These are phyloP conservation scores for Pilaira anomala DNA, from an alignment of 192 early-diverging fungal genomes.

Conservation along the genomic window DNA sequence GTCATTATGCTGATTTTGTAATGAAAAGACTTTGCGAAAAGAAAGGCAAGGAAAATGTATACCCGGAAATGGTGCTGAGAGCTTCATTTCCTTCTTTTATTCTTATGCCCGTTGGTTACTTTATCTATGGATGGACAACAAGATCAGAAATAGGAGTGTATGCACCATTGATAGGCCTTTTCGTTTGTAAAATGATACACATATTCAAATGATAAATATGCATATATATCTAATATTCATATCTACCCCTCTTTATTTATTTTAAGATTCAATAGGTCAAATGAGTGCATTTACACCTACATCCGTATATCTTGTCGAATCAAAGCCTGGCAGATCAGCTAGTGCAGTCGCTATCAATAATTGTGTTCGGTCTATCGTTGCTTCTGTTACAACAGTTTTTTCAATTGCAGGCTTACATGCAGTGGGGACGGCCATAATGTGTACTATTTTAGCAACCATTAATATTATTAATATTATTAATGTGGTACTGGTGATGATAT, in stretches of 20 bases:
- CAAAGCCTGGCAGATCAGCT: conserved; percentile 8
- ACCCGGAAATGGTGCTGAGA: not conserved
- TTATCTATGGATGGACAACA: conserved; percentile 18
- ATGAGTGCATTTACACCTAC: conserved; percentile 18
- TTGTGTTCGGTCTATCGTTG: conserved; percentile 6
- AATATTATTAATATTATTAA: conserved; percentile 8
- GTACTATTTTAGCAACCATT: conserved; percentile 7
- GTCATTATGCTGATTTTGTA: conserved; percentile 3
- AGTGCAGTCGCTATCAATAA: conserved; percentile 20
- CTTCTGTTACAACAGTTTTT: conserved; percentile 14
- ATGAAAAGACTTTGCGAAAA: not conserved
- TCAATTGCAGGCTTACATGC: conserved; percentile 5
- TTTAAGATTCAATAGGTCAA: conserved; percentile 6
- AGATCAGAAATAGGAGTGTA: not conserved
- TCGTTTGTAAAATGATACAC: conserved; percentile 1
- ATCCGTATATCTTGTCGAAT: conserved; percentile 14
- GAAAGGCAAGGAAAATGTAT: not conserved
- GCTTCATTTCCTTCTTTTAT: conserved; percentile 7
- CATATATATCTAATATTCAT: too few species aligned
- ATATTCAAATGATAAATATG: too few species aligned
- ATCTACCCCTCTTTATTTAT: too few species aligned
- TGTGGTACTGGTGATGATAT: not conserved
- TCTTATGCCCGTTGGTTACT: conserved; percentile 9
- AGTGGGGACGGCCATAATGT: conserved; percentile 1
- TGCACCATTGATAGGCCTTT: conserved; percentile 1